These are phyloP conservation scores for Capronia epimyces DNA, from an alignment of 2,329 filamentous ascomycete species.

Conservation along the genomic window DNA sequence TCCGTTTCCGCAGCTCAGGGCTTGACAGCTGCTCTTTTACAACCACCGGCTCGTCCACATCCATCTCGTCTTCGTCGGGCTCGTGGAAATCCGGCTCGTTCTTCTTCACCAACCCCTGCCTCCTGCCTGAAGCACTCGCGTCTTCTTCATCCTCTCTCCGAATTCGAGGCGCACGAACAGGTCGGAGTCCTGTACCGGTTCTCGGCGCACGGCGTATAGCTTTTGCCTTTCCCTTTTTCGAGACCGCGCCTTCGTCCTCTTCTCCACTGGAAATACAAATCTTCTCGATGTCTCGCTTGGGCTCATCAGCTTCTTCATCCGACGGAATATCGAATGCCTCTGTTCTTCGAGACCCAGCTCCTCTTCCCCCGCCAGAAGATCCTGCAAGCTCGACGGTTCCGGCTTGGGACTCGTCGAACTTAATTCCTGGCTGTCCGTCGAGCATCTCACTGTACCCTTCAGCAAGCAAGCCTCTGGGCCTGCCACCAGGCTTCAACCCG, in stretches of 20 bases:
- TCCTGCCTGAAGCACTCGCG: conserved; percentile 2
- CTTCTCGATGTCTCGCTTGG: conserved; percentile 49
- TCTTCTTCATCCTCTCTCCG: conserved; percentile 12
- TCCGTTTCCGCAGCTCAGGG: conserved; percentile 39
- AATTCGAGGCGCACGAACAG: conserved; percentile 17
- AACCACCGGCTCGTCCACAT: conserved; percentile 30
- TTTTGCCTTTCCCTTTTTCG: conserved; percentile 43
- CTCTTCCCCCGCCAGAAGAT: conserved; percentile 31
- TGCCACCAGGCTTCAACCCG: conserved; percentile 14
- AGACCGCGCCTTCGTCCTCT: conserved; percentile 38
- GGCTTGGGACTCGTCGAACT: conserved; percentile 1
- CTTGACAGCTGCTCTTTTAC: conserved; percentile 34
- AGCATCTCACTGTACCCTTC: conserved; percentile 31
- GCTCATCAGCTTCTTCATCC: conserved; percentile 46
- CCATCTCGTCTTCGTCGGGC: conserved; percentile 22
- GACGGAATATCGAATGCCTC: conserved; percentile 42
- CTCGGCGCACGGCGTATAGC: conserved; percentile 40
- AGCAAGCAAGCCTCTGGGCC: conserved; percentile 30
- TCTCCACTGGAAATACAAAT: conserved; percentile 54
- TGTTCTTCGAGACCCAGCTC: conserved; percentile 29
- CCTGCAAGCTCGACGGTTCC: conserved; percentile 30
- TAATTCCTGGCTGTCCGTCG: conserved; percentile 5
- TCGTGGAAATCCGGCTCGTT: conserved; percentile 12
- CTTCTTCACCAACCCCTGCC: conserved; percentile 4
- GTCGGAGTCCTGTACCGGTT: conserved; percentile 31